Percentiles rank a stretch among this genome's conserved stretches.
phyloP scores from a whole-genome alignment of 495 filamentous ascomycete species.

The Massariosphaeria phaeospora region DNA sequence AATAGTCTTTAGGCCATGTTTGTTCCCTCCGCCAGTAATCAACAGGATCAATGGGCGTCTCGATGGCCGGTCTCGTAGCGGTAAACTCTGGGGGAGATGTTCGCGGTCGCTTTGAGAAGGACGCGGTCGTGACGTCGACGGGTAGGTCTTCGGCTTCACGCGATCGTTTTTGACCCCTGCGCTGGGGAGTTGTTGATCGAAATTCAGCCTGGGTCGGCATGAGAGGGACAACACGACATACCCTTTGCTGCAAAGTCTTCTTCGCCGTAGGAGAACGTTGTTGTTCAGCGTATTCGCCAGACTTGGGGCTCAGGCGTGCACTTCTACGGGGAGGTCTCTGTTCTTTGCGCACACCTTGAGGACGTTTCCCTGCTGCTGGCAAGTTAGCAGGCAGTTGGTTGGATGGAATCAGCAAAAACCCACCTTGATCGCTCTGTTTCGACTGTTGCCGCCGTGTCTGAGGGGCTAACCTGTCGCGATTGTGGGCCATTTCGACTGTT shows the following conservation, averaged over 20 bases:
- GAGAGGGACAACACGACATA: conserved; percentile 6
- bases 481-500: conserved; percentile 12
- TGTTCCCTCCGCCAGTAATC: conserved; percentile 10
- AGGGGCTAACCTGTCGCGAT: conserved; percentile 4
- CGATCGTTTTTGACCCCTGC: background rate
- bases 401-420: background rate
- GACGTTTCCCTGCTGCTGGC: conserved; percentile 11
- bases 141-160: conserved; percentile 1
- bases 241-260: conserved; percentile 2
- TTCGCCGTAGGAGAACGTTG: conserved; percentile 2
- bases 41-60: conserved; percentile 6
- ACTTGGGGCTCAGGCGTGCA: background rate
- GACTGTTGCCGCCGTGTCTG: conserved; percentile 8
- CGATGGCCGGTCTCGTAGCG: conserved; percentile 1
- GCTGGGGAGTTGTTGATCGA: conserved; percentile 1
- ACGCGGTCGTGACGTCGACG: background rate
- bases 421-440: conserved; percentile 14
- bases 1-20: conserved; percentile 9
- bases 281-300: conserved; percentile 1
- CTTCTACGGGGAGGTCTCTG: conserved; percentile 13
- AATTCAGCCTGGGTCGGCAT: conserved; percentile 1
- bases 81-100: conserved; percentile 1
- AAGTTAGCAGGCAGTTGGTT: background rate
- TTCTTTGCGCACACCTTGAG: conserved; percentile 10
- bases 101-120: conserved; percentile 12